These are phyloP conservation scores for Phytophthora sansomeana DNA, from an alignment of 352 stramenopile genomes.

Conservation along the genomic window DNA sequence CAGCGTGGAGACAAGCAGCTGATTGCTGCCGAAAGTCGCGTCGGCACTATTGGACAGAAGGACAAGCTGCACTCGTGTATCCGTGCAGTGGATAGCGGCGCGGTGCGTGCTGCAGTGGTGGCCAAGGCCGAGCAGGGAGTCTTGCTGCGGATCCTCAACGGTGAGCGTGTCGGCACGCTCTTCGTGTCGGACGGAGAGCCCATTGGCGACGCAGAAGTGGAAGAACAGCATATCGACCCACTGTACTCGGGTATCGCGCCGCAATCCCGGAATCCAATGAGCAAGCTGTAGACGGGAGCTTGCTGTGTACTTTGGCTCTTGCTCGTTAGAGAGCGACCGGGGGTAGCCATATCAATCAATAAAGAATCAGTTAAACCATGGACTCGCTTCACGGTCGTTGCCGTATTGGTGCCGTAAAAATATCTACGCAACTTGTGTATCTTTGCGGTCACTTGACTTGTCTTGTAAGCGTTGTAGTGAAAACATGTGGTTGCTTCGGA, in stretches of 20 bases:
- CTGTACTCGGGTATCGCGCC: constrained; percentile 72
- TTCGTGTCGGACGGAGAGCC: constrained; percentile 57
- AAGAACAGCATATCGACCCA: constrained; percentile 69
- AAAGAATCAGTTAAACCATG: neutral
- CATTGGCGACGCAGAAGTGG: constrained; percentile 51
- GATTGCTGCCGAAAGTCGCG: constrained; percentile 60
- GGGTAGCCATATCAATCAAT: neutral
- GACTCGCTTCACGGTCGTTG: too few relatives aligned
- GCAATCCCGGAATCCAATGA: constrained; percentile 35
- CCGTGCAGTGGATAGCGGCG: constrained; percentile 75
- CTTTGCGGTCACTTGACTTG: too few relatives aligned
- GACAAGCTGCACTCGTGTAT: constrained; percentile 88
- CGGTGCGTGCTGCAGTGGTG: constrained; percentile 67
- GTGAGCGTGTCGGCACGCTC: constrained; percentile 74
- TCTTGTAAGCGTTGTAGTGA: too few relatives aligned
- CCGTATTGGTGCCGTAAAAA: too few relatives aligned
- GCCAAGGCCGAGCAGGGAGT: constrained; percentile 69
- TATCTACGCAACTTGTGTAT: too few relatives aligned
- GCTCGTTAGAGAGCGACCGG: neutral
- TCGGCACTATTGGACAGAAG: constrained; percentile 71
- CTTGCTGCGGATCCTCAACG: constrained; percentile 69
- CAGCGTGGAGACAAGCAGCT: constrained; percentile 50
- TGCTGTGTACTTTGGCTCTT: neutral
- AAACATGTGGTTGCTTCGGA: too few relatives aligned
- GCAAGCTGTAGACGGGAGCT: constrained; percentile 44